Conservation (phyloP, 352 stramenopile genomes). For the Blastocystis sp. region DNA sequence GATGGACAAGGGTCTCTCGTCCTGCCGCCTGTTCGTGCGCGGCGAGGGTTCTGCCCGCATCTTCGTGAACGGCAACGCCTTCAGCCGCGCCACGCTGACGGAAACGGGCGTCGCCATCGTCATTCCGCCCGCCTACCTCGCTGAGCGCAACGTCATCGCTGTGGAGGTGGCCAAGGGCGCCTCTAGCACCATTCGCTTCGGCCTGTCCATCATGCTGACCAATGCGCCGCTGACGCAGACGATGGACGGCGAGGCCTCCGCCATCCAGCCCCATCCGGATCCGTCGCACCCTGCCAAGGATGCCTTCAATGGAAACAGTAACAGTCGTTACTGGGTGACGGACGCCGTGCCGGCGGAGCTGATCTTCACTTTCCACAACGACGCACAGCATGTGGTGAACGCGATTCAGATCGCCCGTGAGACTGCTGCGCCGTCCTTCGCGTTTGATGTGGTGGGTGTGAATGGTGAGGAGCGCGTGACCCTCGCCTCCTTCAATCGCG, state of each 20-base stretch:
- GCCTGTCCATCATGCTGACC: not conserved
- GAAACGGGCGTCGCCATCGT: not conserved
- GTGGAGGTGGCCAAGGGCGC: not conserved
- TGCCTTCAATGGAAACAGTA: not conserved
- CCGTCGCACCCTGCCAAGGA: not conserved
- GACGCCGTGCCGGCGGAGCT: not conserved
- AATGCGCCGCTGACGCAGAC: not conserved
- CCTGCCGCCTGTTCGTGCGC: not conserved
- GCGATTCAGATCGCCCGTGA: not conserved
- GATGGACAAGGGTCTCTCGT: not conserved
- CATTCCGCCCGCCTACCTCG: not conserved
- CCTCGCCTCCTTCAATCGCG: not conserved
- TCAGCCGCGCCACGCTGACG: not conserved
- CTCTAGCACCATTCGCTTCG: not conserved
- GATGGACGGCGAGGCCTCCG: not conserved
- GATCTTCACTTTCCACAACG: not conserved
- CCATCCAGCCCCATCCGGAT: not conserved
- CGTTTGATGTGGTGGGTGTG: not conserved
- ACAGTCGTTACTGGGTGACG: not conserved
- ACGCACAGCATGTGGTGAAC: not conserved
- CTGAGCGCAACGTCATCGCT: not conserved
- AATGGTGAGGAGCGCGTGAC: not conserved
- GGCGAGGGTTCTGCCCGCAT: not conserved
- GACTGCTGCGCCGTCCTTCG: not conserved
- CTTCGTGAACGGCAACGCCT: not conserved